phyloP scores from a whole-genome alignment of 208 protist genomes.

The Herpetomonas samuelpessoai region DNA sequence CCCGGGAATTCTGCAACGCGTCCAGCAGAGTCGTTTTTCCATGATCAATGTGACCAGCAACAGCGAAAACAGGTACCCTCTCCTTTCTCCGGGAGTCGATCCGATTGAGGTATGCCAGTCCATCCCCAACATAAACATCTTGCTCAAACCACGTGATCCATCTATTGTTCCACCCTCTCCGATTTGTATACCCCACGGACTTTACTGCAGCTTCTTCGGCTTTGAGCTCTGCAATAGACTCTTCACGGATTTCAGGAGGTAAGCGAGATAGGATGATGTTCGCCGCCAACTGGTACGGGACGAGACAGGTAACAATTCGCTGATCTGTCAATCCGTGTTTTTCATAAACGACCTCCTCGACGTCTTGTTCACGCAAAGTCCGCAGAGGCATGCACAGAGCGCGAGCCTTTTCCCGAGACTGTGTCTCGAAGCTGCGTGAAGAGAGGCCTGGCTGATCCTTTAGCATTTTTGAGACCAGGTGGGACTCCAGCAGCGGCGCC shows the following conservation, averaged over 20 bases:
- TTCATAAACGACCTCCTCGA: conserved; percentile 51
- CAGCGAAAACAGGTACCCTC: conserved; percentile 71
- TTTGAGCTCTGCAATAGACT: conserved; percentile 55
- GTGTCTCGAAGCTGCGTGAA: conserved; percentile 42
- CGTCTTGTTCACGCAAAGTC: conserved; percentile 50
- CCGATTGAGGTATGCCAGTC: conserved; percentile 50
- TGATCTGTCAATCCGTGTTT: conserved; percentile 62
- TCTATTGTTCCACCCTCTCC: conserved; percentile 14
- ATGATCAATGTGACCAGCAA: conserved; percentile 85
- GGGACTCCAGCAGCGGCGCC: conserved; percentile 30
- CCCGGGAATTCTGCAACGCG: conserved; percentile 48
- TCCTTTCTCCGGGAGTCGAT: conserved; percentile 21
- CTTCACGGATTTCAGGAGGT: conserved; percentile 36
- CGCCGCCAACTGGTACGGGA: conserved; percentile 80
- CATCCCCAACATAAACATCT: conserved; percentile 83
- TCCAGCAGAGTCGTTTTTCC: conserved; percentile 91
- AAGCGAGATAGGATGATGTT: conserved; percentile 82
- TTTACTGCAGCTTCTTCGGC: conserved; percentile 34
- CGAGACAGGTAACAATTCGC: conserved; percentile 75
- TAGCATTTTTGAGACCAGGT: conserved; percentile 28
- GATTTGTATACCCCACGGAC: neutral
- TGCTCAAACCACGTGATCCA: conserved; percentile 77
- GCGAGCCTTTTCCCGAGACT: conserved; percentile 22
- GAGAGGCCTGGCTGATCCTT: conserved; percentile 16
- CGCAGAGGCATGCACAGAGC: conserved; percentile 36